Conservation (phyloP, 495 filamentous ascomycete species). For the Lepidopterella palustris region DNA sequence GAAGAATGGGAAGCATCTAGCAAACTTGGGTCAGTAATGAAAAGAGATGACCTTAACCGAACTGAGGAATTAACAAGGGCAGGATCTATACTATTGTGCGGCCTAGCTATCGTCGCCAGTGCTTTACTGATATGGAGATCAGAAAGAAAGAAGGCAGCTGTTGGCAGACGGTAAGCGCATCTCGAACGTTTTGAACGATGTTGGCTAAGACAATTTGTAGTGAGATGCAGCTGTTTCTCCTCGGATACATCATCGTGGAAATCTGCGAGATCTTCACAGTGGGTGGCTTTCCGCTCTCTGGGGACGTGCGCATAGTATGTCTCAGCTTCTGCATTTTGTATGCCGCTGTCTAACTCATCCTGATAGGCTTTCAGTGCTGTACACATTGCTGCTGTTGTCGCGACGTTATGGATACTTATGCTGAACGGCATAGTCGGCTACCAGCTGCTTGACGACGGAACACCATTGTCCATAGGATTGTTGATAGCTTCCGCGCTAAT, state of each 20-base stretch:
- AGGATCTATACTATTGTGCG: conserved; percentile 89
- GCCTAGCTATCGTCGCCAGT: conserved; percentile 64
- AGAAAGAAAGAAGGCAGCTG: conserved; percentile 89
- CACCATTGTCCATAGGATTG: conserved; percentile 70
- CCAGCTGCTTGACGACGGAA: conserved; percentile 92
- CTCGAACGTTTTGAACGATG: background rate
- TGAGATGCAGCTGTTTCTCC: conserved; percentile 91
- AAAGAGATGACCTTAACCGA: background rate
- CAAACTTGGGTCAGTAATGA: conserved; percentile 71
- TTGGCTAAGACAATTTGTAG: conserved; percentile 40
- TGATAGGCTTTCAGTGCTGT: conserved; percentile 81
- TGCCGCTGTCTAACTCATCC: conserved; percentile 17
- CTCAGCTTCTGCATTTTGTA: background rate
- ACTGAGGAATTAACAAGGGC: conserved; percentile 4
- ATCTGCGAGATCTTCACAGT: conserved; percentile 97
- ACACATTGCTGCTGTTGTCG: conserved; percentile 82
- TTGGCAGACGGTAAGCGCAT: conserved; percentile 71
- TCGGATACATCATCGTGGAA: conserved; percentile 79
- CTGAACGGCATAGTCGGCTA: conserved; percentile 90
- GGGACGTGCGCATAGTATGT: conserved; percentile 60
- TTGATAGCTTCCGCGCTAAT: conserved; percentile 59
- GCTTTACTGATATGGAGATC: conserved; percentile 66
- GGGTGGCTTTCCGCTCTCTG: conserved; percentile 72
- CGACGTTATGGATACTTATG: conserved; percentile 84
- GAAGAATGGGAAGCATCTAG: conserved; percentile 55